Percentiles rank a stretch among this genome's conserved stretches.
These are phyloP conservation scores for Pyrenula massariospora DNA, from an alignment of 495 filamentous ascomycete species.

Conservation along the genomic window DNA sequence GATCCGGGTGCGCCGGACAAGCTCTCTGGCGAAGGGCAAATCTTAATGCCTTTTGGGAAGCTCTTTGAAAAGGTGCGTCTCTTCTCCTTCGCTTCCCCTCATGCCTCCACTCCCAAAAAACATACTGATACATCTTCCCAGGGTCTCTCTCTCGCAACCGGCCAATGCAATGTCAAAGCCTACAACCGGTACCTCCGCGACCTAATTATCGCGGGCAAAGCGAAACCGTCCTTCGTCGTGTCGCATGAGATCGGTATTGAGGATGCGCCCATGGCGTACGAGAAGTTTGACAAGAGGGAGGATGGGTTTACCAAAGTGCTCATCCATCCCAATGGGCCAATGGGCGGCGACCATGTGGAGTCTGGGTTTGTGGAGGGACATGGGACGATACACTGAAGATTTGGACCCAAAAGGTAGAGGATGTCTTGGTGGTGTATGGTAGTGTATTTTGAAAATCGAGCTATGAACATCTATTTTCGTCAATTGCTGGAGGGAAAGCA, in stretches of 20 bases:
- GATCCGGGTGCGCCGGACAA: conserved; percentile 34
- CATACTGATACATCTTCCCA: conserved; percentile 5
- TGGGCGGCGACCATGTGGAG: conserved; percentile 2
- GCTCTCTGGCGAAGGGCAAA: conserved; percentile 35
- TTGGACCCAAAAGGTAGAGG: too few relatives aligned
- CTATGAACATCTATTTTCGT: too few relatives aligned
- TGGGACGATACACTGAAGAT: not conserved
- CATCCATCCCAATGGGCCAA: conserved; percentile 26
- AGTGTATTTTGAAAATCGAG: too few relatives aligned
- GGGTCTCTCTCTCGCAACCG: conserved; percentile 36
- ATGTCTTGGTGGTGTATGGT: too few relatives aligned
- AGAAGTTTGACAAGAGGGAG: conserved; percentile 35
- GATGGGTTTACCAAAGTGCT: conserved; percentile 39
- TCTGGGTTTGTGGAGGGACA: not conserved
- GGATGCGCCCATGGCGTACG: conserved; percentile 35
- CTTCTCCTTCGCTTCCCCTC: not conserved
- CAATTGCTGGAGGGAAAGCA: too few relatives aligned
- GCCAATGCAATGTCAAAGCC: conserved; percentile 49
- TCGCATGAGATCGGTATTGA: conserved; percentile 44
- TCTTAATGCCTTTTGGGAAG: conserved; percentile 47
- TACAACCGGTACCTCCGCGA: conserved; percentile 47
- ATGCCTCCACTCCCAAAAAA: not conserved
- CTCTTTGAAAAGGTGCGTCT: conserved; percentile 44
- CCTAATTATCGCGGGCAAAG: conserved; percentile 43
- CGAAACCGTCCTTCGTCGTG: conserved; percentile 46